phyloP scores from a whole-genome alignment of 1,284 basidiomycete genomes.

The Ganoderma boninense region DNA sequence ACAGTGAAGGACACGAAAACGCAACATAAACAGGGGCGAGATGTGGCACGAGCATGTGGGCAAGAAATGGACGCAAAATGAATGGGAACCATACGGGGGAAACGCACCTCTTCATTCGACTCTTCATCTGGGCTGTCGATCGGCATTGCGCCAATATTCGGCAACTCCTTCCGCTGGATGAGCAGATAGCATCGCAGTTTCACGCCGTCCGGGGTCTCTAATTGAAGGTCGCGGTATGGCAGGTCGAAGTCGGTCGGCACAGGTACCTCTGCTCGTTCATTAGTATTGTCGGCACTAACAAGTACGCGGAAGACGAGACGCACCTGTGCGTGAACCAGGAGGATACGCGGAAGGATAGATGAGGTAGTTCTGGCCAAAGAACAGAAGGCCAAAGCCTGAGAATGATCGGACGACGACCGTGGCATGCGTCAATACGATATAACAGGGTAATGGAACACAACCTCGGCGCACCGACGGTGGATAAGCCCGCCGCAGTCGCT shows the following conservation, averaged over 20 bases:
- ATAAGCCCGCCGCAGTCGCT: conserved; percentile 72
- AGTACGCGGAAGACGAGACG: conserved; percentile 12
- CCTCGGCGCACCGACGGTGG: conserved; percentile 64
- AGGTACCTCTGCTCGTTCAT: conserved; percentile 66
- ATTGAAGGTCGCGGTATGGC: conserved; percentile 75
- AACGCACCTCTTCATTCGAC: conserved; percentile 35
- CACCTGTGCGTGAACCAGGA: conserved; percentile 81
- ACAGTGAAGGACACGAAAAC: neutral
- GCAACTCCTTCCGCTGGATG: conserved; percentile 50
- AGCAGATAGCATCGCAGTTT: conserved; percentile 71
- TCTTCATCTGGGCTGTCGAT: conserved; percentile 27
- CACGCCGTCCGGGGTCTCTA: conserved; percentile 70
- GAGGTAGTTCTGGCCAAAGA: conserved; percentile 86
- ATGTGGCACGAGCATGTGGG: too few species aligned
- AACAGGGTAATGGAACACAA: conserved; percentile 7
- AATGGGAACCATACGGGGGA: neutral
- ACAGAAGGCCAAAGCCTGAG: conserved; percentile 76
- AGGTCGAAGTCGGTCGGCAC: conserved; percentile 75
- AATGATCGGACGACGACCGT: conserved; percentile 15
- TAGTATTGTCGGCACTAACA: conserved; percentile 3
- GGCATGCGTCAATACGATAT: conserved; percentile 12
- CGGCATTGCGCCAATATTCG: conserved; percentile 24
- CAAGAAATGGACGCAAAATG: neutral
- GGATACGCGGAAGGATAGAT: conserved; percentile 93
- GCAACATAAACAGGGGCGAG: neutral